Conservation (phyloP, 106 monocot species). For the Chionographis japonica region DNA sequence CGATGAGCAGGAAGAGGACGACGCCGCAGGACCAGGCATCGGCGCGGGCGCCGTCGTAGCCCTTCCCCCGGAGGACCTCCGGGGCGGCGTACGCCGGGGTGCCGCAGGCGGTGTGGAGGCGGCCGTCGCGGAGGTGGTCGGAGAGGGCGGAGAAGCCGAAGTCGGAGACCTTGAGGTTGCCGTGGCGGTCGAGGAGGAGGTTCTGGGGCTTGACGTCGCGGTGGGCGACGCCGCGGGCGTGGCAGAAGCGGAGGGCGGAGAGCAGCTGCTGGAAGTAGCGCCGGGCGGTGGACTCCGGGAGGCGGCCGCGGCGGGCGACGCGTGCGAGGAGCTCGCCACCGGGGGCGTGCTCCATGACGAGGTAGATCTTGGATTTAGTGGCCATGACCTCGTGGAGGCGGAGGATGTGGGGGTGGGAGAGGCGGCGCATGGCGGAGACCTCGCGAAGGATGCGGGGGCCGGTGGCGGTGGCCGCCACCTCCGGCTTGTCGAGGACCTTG, state of each 20-base stretch:
- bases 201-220: slow-evolving; percentile 87
- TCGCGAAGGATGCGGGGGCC: slow-evolving; percentile 10
- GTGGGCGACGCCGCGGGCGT: slow-evolving; percentile 71
- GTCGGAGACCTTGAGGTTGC: slow-evolving; percentile 63
- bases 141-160: slow-evolving; percentile 73
- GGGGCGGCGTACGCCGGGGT: slow-evolving; percentile 74
- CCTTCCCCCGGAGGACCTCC: slow-evolving; percentile 32
- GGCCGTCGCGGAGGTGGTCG: slow-evolving; percentile 43
- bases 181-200: slow-evolving; percentile 58
- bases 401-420: slow-evolving; percentile 23
- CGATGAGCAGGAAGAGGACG: slow-evolving; percentile 42
- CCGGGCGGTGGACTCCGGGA: slow-evolving; percentile 32
- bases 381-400: slow-evolving; percentile 48
- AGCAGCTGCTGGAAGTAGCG: slow-evolving; percentile 69
- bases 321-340: slow-evolving; percentile 37
- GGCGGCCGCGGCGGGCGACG: slow-evolving; percentile 12
- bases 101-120: slow-evolving; percentile 62
- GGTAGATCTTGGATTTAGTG: slow-evolving; percentile 43
- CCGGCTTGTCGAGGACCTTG: slow-evolving; percentile 28
- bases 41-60: slow-evolving; percentile 48
- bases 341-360: slow-evolving; percentile 46
- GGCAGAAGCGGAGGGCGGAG: slow-evolving; percentile 76
- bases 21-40: slow-evolving; percentile 73
- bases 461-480: slow-evolving; percentile 2
- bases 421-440: slow-evolving; percentile 20